A percentile compares a stretch with the other conserved stretches of the same genome.
Evolutionary conservation across 2,329 filamentous ascomycete genomes (phyloP).

Genomic region (Fusarium cyanostomum): DNA sequence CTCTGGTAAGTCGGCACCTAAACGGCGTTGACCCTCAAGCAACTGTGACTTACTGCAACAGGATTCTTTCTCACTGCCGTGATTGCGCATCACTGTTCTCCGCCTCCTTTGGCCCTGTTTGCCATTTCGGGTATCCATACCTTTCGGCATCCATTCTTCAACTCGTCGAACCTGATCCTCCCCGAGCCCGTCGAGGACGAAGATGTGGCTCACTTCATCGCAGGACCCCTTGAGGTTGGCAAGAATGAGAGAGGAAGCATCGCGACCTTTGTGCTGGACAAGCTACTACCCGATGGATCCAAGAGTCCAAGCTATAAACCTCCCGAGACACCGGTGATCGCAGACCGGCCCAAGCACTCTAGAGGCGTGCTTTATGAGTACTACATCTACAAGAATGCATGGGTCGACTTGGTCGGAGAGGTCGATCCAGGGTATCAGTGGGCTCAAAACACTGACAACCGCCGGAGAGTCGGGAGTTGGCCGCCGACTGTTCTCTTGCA

Average conservation of each 20-base stretch:
- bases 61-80: slow-evolving; percentile 47
- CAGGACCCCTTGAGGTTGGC: slow-evolving; percentile 40
- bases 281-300: slow-evolving; percentile 41
- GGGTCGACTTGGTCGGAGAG: slow-evolving; percentile 39
- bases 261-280: slow-evolving; percentile 40
- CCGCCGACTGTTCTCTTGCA: slow-evolving; percentile 49
- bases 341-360: background rate
- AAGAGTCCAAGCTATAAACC: slow-evolving; percentile 39
- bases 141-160: slow-evolving; percentile 50
- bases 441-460: slow-evolving; percentile 28
- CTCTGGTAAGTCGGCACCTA: slow-evolving; percentile 46
- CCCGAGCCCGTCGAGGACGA: slow-evolving; percentile 41
- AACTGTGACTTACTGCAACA: no score
- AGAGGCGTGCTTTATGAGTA: slow-evolving; percentile 47
- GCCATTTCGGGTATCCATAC: slow-evolving; percentile 50
- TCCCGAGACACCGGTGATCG: background rate
- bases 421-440: slow-evolving; percentile 48
- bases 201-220: slow-evolving; percentile 38
- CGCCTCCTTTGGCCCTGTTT: slow-evolving; percentile 46
- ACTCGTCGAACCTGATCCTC: slow-evolving; percentile 45
- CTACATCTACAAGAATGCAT: slow-evolving; percentile 47
- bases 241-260: slow-evolving; percentile 18
- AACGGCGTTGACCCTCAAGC: no score
- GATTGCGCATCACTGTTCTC: slow-evolving; percentile 43
- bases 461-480: slow-evolving; percentile 37